Evolutionary conservation across 2,329 filamentous ascomycete genomes (phyloP), one percentile per base, ranked within the genome.

Genomic region (Trichoderma cornu-damae): DNA sequence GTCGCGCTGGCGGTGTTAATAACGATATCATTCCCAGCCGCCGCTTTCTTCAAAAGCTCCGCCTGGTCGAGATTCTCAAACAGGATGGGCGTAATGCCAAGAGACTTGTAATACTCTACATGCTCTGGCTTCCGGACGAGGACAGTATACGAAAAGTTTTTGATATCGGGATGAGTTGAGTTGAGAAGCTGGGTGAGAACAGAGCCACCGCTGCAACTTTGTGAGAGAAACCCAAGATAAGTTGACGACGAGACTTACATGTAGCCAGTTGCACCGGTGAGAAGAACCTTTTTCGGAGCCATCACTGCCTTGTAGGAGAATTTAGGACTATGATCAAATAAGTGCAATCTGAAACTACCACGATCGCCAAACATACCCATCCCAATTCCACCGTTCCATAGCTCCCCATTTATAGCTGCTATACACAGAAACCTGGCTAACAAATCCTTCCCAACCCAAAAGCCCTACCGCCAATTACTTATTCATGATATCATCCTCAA

Each of bases 1-100:
- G n/a, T n/a, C 4, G 73, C 73, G 2, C 65, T 64, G 1, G 74
- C 73, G 0, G 74, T 69, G 61, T 77, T 73, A 49, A 81, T 71
- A 6, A 80, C 70, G 53, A 78, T 60, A 42, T 69, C 67, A 20
- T 67, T 61, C 51, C 67, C 60, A 38, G 61, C 60, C 1, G 68
- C 68, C 6, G 57, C 49, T 9, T 59, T 56, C 35, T 49, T 59
- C 6, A 69, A 20, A 9, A 60, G 14, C 3, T 63, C 61, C 0
- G 60, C 58, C 53, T 70, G 63, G 37, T 69, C 63, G 26, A 69
- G 61, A 16, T 54, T 60, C 20, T 52, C 47, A 32, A 67, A 66
- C 22, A 68, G 26, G 44, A 69, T 58, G 9, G 62, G 43, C 8
- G 61, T 61, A 46, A 69, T 55, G 12, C 66, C 63, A 22, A 61